Evolutionary conservation across 352 stramenopile genomes (phyloP), one percentile per base, ranked within the genome.

Genomic region (Thalassiosira exigua): DNA sequence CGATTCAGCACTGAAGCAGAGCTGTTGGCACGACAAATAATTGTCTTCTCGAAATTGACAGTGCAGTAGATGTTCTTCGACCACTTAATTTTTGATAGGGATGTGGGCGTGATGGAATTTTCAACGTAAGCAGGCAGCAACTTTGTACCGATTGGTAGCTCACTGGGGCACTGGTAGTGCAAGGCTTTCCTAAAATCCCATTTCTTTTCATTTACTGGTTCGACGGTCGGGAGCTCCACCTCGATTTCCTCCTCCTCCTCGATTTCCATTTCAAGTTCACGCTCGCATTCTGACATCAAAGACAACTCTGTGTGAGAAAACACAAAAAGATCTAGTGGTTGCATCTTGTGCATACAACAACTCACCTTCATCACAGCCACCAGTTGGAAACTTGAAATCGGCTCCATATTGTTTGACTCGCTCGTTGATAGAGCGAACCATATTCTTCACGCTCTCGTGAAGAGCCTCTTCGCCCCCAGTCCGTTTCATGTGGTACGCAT

Each of bases 191-290:
- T 53, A 53, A 77, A 80, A 67, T 84, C 50, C 75, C 75, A 84
- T 46, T 32, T 19, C 24, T 69, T 77, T 69, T 84, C 75, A 33
- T 4, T 19, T 14, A 52, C n/a, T 52, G 73, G 71, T 44, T 64
- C 32, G 33, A 74, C 52, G 9, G 52, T 36, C 53, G 60, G 59
- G 17, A 86, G 21, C 53, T 85, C 74, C 41, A 76, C 50, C 52
- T 84, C 74, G n/a, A 59, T 30, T 78, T 87, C 80, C 54, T 85
- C 62, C 54, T 85, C 80, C 42, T 77, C 50, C 61, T 90, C 80
- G 11, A 69, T 21, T 61, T 91, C 81, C 44, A 85, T 36, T 53
- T 92, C 75, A 21, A 90, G 65, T 57, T 92, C 86, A 39, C 86
- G 54, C 70, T 92, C 82, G 60, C 85, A 91, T 76, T 92, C n/a